Conservation (phyloP, 1,284 basidiomycete genomes). For the Fistulina hepatica region DNA sequence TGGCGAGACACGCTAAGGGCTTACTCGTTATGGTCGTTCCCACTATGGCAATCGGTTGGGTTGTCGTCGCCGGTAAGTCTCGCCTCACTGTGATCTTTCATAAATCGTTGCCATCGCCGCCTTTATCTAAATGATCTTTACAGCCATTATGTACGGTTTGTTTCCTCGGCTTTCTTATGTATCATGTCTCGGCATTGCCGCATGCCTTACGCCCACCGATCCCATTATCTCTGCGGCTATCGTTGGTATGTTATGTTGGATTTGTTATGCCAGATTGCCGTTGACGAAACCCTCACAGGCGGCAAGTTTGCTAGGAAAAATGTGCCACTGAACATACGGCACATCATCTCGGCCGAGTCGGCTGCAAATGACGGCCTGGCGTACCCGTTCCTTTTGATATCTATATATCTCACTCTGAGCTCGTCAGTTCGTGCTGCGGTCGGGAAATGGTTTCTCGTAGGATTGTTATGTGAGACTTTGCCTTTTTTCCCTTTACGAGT, state of each 20-base stretch:
- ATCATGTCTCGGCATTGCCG: conserved; percentile 76
- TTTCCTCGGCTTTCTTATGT: conserved; percentile 63
- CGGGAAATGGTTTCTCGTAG: conserved; percentile 71
- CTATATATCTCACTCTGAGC: conserved; percentile 79
- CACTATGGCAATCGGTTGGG: conserved; percentile 72
- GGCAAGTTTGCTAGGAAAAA: conserved; percentile 84
- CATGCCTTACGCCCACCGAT: conserved; percentile 90
- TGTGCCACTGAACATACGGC: conserved; percentile 77
- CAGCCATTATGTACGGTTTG: conserved; percentile 51
- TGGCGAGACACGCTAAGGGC: conserved; percentile 49
- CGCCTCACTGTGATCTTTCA: neutral
- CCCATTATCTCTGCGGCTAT: conserved; percentile 67
- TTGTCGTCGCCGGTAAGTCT: conserved; percentile 43
- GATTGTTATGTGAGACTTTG: conserved; percentile 56
- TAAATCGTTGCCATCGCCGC: too few relatives aligned
- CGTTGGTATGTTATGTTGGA: conserved; percentile 19
- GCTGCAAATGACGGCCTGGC: conserved; percentile 75
- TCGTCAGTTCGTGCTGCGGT: conserved; percentile 52
- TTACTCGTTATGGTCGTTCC: conserved; percentile 59
- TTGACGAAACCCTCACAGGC: conserved; percentile 41
- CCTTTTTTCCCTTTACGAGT: conserved; percentile 4
- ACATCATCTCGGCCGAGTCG: conserved; percentile 83
- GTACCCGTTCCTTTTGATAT: conserved; percentile 85
- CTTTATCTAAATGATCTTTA: too few relatives aligned
- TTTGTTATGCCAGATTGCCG: neutral